Evolutionary conservation across 2,329 filamentous ascomycete species (phyloP), one percentile per base, ranked within the genome.

Genomic region (Daldinia sp.): DNA sequence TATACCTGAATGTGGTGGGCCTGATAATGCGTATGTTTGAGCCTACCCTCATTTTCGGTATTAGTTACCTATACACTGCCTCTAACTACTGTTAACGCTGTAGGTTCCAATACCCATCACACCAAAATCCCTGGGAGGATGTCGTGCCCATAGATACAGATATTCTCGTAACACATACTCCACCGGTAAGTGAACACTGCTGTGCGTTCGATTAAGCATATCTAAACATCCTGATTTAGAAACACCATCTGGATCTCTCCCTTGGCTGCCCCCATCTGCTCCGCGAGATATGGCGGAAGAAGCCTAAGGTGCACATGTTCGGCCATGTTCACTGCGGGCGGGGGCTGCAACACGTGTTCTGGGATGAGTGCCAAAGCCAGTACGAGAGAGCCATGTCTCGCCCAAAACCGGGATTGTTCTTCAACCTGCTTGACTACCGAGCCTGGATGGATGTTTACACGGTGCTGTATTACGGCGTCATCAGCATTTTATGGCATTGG

Each of bases 261-360:
- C 79, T 93, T 43, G 93, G 92, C 57, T 94, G 91, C 68, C 85
- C 87, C 5, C 83, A 85, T 58, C 82, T 96, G 4, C 82, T 94
- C 4, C 77, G 82, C 11, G 93, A 96, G 72, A 77, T 91, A 15
- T 92, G 90, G 87, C 85, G 90, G 32, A 87, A 93, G 9, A 87
- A 86, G 64, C 93, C 93, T 0, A 81, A 81, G 10, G 79, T 96
- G 11, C 92, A 96, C 76, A 84, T 96, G 48, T 96, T 95, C 74
- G 93, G 93, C 0, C 93, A 97, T 76, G 85, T 94, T 21, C 93
- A 97, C 78, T 90, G 84, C 72, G 91, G 87, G 7, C 85, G 90
- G 45, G 93, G 93, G 13, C 81, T 80, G 41, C 87, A 93, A 71
- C 77, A 87, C 0, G 83, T 91, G 8, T 90, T 87, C 77, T 96